phyloP scores from a whole-genome alignment of 1,139 yeast genomes.

The Geotrichum restrictum region DNA sequence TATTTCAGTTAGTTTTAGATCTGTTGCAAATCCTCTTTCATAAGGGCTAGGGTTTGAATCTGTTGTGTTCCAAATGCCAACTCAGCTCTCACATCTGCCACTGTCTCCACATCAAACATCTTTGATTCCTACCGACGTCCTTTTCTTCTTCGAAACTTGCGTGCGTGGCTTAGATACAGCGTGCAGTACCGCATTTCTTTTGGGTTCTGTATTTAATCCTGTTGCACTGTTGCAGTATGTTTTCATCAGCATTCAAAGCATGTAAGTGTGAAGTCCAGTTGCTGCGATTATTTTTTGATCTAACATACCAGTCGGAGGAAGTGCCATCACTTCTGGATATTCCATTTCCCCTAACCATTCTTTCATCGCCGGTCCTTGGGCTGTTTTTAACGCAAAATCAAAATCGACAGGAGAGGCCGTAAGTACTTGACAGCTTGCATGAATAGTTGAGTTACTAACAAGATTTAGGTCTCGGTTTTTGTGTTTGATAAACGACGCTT shows the following conservation, averaged over 20 bases:
- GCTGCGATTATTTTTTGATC: conserved; percentile 28
- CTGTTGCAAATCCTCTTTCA: no score
- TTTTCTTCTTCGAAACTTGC: no score
- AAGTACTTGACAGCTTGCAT: conserved; percentile 62
- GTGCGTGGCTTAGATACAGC: no score
- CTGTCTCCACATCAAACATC: no score
- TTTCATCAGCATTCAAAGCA: conserved; percentile 30
- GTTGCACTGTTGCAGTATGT: conserved; percentile 17
- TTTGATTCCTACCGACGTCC: no score
- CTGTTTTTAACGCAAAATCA: conserved; percentile 75
- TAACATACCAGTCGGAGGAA: conserved; percentile 51
- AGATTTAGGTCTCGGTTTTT: conserved; percentile 64
- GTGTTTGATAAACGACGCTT: conserved; percentile 76
- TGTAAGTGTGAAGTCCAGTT: conserved; percentile 39
- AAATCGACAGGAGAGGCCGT: conserved; percentile 42
- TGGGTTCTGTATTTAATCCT: no score
- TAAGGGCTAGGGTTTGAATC: no score
- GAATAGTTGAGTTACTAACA: conserved; percentile 25
- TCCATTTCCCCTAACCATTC: conserved; percentile 69
- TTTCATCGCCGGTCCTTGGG: conserved; percentile 80
- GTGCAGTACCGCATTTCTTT: no score
- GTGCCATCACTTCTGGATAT: conserved; percentile 62
- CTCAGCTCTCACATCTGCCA: no score
- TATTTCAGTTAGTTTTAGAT: no score
- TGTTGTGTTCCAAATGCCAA: no score